Conservation (phyloP, 2,329 filamentous ascomycete species). For the Scedosporium boydii region DNA sequence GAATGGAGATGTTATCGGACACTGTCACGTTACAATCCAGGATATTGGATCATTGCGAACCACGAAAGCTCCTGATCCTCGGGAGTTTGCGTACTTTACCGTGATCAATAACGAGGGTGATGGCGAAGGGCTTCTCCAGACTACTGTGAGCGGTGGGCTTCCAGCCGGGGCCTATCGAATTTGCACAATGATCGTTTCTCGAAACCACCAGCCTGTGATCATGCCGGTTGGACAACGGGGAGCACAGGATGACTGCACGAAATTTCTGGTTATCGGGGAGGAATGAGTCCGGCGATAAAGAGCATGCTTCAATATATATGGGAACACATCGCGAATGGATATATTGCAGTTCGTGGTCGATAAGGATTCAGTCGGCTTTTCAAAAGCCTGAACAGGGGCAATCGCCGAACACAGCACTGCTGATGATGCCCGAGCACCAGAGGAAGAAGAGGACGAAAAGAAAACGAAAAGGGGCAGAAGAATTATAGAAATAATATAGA, state of each 20-base stretch:
- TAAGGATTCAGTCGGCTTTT: too few relatives aligned
- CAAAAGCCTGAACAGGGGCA: too few relatives aligned
- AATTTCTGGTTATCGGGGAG: slow-evolving; percentile 29
- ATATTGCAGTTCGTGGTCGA: too few relatives aligned
- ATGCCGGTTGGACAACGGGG: slow-evolving; percentile 49
- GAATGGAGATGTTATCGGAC: slow-evolving; percentile 28
- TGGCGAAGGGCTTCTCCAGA: slow-evolving; percentile 31
- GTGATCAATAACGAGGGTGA: slow-evolving; percentile 44
- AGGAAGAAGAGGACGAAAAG: too few relatives aligned
- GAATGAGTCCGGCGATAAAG: not conserved
- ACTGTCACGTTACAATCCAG: slow-evolving; percentile 43
- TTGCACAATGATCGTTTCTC: slow-evolving; percentile 39
- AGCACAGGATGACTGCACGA: slow-evolving; percentile 41
- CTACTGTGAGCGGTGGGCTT: slow-evolving; percentile 34
- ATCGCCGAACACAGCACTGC: too few relatives aligned
- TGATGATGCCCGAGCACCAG: too few relatives aligned
- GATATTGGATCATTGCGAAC: slow-evolving; percentile 27
- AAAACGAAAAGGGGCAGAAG: too few relatives aligned
- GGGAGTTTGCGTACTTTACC: slow-evolving; percentile 45
- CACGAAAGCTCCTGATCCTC: slow-evolving; percentile 26
- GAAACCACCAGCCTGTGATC: slow-evolving; percentile 46
- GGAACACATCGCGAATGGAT: too few relatives aligned
- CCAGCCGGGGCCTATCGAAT: slow-evolving; percentile 37
- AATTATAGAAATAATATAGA: too few relatives aligned
- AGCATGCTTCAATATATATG: not conserved